Evolutionary conservation across 2,329 filamentous ascomycete genomes (phyloP).

Genomic region (Dactylonectria macrodidyma): DNA sequence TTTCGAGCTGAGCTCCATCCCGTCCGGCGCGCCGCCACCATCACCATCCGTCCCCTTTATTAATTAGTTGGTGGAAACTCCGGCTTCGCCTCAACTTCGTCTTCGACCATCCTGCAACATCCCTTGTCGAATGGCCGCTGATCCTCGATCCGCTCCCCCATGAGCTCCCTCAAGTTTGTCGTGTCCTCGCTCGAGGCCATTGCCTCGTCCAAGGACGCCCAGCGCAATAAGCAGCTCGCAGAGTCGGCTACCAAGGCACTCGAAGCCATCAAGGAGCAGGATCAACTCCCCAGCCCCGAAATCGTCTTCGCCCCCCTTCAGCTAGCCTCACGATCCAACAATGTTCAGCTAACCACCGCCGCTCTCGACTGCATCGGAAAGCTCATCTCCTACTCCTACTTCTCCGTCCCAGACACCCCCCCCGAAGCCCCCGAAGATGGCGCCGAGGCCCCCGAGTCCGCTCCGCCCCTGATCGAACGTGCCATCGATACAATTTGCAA

Average conservation of each 20-base stretch:
- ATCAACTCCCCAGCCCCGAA: slow-evolving; percentile 89
- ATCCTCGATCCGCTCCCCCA: slow-evolving; percentile 67
- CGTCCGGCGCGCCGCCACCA: slow-evolving; percentile 27
- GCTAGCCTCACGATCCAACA: slow-evolving; percentile 89
- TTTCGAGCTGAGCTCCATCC: slow-evolving; percentile 30
- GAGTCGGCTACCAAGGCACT: slow-evolving; percentile 88
- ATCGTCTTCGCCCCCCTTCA: slow-evolving; percentile 92
- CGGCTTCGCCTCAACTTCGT: slow-evolving; percentile 16
- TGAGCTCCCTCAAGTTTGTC: slow-evolving; percentile 97
- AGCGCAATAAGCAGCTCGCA: slow-evolving; percentile 86
- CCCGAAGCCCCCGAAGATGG: slow-evolving; percentile 59
- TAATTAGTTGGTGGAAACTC: slow-evolving; percentile 30
- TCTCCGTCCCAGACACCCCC: slow-evolving; percentile 76
- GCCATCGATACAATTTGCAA: slow-evolving; percentile 99
- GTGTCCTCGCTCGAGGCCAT: slow-evolving; percentile 94
- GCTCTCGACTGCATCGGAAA: slow-evolving; percentile 99
- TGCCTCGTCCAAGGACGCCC: slow-evolving; percentile 90
- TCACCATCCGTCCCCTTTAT: slow-evolving; percentile 30
- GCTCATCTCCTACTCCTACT: slow-evolving; percentile 98
- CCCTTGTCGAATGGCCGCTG: slow-evolving; percentile 61
- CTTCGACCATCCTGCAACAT: slow-evolving; percentile 21
- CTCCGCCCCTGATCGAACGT: slow-evolving; percentile 89
- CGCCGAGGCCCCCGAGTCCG: slow-evolving; percentile 51
- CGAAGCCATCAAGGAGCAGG: slow-evolving; percentile 87
- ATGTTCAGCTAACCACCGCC: slow-evolving; percentile 87